These are phyloP conservation scores for Anthoceros angustus DNA, from an alignment of 225 moss, liverwort and hornwort genomes.

Conservation along the genomic window DNA sequence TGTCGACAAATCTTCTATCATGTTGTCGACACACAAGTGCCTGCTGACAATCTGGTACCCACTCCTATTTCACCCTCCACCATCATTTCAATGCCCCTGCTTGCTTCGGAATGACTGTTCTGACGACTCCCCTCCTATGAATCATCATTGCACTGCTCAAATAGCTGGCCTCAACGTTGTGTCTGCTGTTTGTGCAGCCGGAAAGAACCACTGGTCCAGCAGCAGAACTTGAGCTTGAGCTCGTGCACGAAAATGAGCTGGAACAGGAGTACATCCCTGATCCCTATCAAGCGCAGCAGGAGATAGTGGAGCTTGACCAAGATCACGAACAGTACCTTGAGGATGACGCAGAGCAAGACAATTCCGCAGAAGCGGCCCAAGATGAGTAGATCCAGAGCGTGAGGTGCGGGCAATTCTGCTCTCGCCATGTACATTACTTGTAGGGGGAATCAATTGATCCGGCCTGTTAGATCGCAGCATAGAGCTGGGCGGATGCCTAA, in stretches of 20 bases:
- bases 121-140: neutral
- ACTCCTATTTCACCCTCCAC: neutral
- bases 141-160: neutral
- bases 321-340: neutral
- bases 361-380: too few species aligned
- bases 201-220: neutral
- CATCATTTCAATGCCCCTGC: too few species aligned
- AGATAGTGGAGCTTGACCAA: neutral
- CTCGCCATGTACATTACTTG: too few species aligned
- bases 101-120: neutral
- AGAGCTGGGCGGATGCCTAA: too few species aligned
- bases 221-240: neutral
- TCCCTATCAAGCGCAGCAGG: neutral
- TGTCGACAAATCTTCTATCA: constrained; percentile 38
- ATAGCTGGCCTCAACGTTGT: neutral
- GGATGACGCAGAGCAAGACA: too few species aligned
- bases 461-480: too few species aligned
- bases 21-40: neutral
- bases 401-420: too few species aligned
- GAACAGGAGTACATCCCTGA: too few species aligned
- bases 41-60: neutral
- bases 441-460: too few species aligned
- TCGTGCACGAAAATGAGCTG: neutral
- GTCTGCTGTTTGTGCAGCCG: neutral
- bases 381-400: too few species aligned